Evolutionary conservation across 106 monocot genomes (phyloP).

Genomic region (Gastrodia elata): DNA sequence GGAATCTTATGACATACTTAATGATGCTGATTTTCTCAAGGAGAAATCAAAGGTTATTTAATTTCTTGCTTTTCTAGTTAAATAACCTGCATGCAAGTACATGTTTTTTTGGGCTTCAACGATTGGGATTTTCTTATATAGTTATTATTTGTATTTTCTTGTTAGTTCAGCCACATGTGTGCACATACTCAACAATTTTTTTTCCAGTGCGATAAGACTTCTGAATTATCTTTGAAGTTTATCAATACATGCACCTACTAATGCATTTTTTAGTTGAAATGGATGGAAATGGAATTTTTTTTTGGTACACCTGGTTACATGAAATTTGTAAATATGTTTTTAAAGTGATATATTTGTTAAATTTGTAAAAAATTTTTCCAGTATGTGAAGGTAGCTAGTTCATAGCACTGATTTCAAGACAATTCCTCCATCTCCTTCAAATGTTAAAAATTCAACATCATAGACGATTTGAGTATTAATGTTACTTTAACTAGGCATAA

Average conservation of each 20-base stretch:
- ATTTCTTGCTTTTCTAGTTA: background rate
- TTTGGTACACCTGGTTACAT: background rate
- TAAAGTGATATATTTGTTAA: background rate
- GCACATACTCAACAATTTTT: background rate
- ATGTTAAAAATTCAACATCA: background rate
- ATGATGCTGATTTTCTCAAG: constrained; percentile 66
- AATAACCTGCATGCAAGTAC: background rate
- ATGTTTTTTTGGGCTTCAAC: background rate
- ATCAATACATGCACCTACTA: background rate
- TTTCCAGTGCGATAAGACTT: background rate
- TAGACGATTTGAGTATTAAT: background rate
- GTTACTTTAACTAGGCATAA: background rate
- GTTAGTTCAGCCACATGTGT: background rate
- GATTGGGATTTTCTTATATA: background rate
- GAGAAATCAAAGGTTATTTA: constrained; percentile 80
- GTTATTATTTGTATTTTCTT: background rate
- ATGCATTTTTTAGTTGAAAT: background rate
- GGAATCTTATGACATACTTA: constrained; percentile 53
- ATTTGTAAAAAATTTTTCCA: background rate
- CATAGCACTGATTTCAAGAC: background rate
- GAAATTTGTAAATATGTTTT: background rate
- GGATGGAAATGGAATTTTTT: background rate
- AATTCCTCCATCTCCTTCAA: background rate
- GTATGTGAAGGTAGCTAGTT: background rate
- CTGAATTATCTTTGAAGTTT: background rate